Conservation (phyloP, 495 filamentous ascomycete genomes). For the Neurospora africana region DNA sequence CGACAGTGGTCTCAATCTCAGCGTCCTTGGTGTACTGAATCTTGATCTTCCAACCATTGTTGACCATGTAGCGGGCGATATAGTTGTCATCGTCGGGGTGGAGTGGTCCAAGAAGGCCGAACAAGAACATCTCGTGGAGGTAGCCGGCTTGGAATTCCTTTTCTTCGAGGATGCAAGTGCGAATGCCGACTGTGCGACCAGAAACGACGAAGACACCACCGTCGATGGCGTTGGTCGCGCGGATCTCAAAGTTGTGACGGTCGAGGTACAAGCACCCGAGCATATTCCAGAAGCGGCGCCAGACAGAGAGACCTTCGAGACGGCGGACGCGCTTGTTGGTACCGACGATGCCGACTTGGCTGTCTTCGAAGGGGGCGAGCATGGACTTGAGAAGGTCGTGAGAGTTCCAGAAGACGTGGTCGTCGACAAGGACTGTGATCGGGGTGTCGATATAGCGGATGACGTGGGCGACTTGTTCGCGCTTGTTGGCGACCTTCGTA, state of each 20-base stretch:
- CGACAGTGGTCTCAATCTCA: slow-evolving; percentile 50
- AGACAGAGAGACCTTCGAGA: slow-evolving; percentile 13
- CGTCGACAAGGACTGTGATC: slow-evolving; percentile 42
- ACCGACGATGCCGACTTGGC: slow-evolving; percentile 40
- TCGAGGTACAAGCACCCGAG: slow-evolving; percentile 43
- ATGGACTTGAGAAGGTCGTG: slow-evolving; percentile 32
- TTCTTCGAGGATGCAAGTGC: slow-evolving; percentile 37
- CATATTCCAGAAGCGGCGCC: slow-evolving; percentile 37
- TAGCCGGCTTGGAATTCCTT: slow-evolving; percentile 40
- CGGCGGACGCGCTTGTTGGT: slow-evolving; percentile 41
- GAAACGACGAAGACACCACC: slow-evolving; percentile 49
- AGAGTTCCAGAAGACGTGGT: slow-evolving; percentile 45
- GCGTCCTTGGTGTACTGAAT: slow-evolving; percentile 51
- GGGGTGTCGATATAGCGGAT: slow-evolving; percentile 30
- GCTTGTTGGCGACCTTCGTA: slow-evolving; percentile 32
- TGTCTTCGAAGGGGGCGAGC: slow-evolving; percentile 43
- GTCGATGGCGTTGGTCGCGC: slow-evolving; percentile 42
- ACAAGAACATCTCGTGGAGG: slow-evolving; percentile 45
- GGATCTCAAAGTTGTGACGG: slow-evolving; percentile 48
- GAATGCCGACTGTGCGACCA: slow-evolving; percentile 38
- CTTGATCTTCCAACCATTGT: slow-evolving; percentile 45
- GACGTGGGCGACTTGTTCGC: slow-evolving; percentile 36
- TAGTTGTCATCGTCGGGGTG: slow-evolving; percentile 64
- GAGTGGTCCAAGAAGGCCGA: slow-evolving; percentile 34
- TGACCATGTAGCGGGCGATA: slow-evolving; percentile 52